A percentile compares a stretch with the other conserved stretches of the same genome.
These are phyloP conservation scores for Candida sakaeoensis DNA, from an alignment of 805 yeast genomes.

Conservation along the genomic window DNA sequence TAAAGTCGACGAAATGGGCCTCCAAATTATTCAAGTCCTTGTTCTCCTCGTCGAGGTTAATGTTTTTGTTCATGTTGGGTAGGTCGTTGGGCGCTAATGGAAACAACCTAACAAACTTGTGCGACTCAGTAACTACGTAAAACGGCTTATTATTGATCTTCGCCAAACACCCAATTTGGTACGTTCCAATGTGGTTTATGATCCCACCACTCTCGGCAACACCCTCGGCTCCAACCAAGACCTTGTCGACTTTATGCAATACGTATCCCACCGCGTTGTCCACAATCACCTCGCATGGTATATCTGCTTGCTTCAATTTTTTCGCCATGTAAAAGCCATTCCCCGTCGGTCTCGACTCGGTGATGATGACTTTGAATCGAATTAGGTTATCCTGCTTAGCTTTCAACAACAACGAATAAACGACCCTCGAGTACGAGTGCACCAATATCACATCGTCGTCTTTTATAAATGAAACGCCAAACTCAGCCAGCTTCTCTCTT, in stretches of 20 bases:
- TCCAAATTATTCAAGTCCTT: constrained; percentile 20
- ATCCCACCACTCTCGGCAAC: constrained; percentile 99
- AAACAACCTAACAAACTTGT: constrained; percentile 93
- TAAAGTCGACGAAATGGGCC: constrained; percentile 67
- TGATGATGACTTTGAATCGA: constrained; percentile 85
- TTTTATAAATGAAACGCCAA: constrained; percentile 83
- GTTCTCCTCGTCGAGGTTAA: constrained; percentile 18
- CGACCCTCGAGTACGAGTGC: constrained; percentile 92
- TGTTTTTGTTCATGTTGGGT: constrained; percentile 42
- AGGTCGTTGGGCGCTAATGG: constrained; percentile 92
- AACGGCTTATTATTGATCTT: constrained; percentile 88
- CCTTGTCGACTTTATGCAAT: constrained; percentile 86
- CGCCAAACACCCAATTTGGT: constrained; percentile 91
- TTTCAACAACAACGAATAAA: constrained; percentile 63
- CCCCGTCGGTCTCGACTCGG: constrained; percentile 86
- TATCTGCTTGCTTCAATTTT: constrained; percentile 60
- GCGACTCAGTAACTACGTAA: constrained; percentile 91
- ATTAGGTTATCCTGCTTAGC: constrained; percentile 72
- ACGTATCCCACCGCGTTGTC: constrained; percentile 94
- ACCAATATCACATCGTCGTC: constrained; percentile 91
- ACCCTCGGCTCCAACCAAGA: constrained; percentile 97
- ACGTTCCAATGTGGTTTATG: constrained; percentile 91
- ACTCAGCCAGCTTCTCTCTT: constrained; percentile 79
- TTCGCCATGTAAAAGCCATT: constrained; percentile 73
- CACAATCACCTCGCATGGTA: constrained; percentile 83